A percentile compares a stretch with the other conserved stretches of the same genome.
These are phyloP conservation scores for Ophiognomonia clavigignenti-juglandacearum DNA, from an alignment of 2,329 filamentous ascomycete genomes.

Conservation along the genomic window DNA sequence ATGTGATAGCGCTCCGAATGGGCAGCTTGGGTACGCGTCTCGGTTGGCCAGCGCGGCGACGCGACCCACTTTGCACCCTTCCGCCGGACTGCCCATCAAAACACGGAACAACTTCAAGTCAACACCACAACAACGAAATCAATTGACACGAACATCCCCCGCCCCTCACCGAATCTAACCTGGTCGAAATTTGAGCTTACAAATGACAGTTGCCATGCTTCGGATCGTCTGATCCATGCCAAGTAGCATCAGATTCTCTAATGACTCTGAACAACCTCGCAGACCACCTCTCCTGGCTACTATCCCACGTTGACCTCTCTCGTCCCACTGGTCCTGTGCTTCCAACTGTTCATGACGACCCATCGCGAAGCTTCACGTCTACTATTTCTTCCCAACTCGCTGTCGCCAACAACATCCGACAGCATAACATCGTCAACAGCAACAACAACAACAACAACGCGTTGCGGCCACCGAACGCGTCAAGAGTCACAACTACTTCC, in stretches of 20 bases:
- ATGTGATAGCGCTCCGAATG: constrained; percentile 7
- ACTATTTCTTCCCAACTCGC: constrained; percentile 9
- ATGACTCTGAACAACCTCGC: constrained; percentile 60
- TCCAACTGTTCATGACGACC: constrained; percentile 24
- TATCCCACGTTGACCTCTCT: constrained; percentile 40
- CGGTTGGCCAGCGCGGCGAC: constrained; percentile 9
- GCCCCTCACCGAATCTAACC: no score
- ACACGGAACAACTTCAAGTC: neutral
- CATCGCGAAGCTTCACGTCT: constrained; percentile 21
- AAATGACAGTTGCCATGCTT: constrained; percentile 13
- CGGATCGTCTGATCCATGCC: constrained; percentile 32
- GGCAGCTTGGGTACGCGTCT: constrained; percentile 3
- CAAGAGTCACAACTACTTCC: constrained; percentile 4
- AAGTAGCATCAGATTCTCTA: constrained; percentile 31
- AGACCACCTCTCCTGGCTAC: constrained; percentile 54
- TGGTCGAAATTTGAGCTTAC: no score
- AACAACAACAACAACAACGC: no score
- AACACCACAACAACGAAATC: neutral
- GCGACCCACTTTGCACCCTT: constrained; percentile 8
- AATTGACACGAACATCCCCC: no score
- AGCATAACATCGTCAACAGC: neutral
- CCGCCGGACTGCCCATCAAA: neutral
- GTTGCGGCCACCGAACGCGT: neutral
- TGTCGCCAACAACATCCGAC: constrained; percentile 4
- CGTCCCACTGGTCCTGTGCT: constrained; percentile 33